phyloP scores from a whole-genome alignment of 805 yeast genomes.

The Tetrapisispora phaffii region DNA sequence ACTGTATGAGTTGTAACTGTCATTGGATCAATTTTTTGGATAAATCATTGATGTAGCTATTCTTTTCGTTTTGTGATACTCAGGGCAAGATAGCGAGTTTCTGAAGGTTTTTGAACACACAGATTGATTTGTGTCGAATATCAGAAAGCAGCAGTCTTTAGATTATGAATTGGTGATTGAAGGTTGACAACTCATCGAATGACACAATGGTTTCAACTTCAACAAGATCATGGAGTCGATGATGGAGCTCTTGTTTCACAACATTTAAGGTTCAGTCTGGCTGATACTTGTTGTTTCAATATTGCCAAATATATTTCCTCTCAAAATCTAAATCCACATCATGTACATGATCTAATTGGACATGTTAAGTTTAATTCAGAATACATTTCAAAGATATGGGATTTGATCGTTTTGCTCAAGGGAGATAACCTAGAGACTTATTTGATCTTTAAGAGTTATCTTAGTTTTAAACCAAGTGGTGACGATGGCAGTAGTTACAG shows the following conservation, averaged over 20 bases:
- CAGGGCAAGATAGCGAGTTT: too few relatives aligned
- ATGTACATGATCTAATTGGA: neutral
- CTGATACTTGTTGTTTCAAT: neutral
- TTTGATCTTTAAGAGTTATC: neutral
- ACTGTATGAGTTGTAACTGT: too few relatives aligned
- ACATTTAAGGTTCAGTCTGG: neutral
- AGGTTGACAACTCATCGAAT: neutral
- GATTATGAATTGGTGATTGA: neutral
- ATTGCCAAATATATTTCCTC: neutral
- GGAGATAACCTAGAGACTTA: conserved; percentile 3
- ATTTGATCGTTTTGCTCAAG: neutral
- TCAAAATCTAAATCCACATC: neutral
- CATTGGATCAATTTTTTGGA: too few relatives aligned
- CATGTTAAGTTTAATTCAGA: neutral
- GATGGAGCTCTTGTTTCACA: neutral
- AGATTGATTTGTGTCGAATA: too few relatives aligned
- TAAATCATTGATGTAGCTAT: too few relatives aligned
- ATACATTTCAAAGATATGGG: neutral
- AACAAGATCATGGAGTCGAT: neutral
- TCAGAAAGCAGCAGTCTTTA: too few relatives aligned
- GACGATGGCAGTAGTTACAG: neutral
- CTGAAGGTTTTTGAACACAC: neutral
- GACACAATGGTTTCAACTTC: conserved; percentile 1
- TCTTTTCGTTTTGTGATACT: too few relatives aligned
- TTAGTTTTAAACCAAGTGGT: neutral